Percentiles rank a stretch among this genome's conserved stretches.
Evolutionary conservation across 768 basidiomycete species (phyloP).

Genomic region (Nevesoporus exiguus): DNA sequence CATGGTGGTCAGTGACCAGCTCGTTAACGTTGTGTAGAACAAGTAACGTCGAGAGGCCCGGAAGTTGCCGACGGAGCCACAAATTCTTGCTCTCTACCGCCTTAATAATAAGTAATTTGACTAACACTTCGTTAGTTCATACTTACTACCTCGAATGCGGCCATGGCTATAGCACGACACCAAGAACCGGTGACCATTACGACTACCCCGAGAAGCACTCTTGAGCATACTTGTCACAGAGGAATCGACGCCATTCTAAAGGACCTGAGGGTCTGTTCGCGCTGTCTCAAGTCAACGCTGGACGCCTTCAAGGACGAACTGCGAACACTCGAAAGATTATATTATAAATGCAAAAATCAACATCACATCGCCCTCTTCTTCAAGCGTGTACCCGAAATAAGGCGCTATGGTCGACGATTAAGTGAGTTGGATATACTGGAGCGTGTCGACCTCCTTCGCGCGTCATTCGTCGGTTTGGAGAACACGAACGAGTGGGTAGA

Average conservation of each 20-base stretch:
- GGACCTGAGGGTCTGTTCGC: conserved; percentile 51
- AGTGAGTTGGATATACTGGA: conserved; percentile 16
- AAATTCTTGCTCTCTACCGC: conserved; percentile 5
- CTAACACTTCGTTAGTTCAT: too few species aligned
- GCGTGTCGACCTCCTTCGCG: conserved; percentile 24
- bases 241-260: conserved; percentile 58
- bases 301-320: conserved; percentile 29
- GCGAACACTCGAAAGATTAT: conserved; percentile 59
- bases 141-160: too few species aligned
- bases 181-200: conserved; percentile 7
- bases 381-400: conserved; percentile 56
- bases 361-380: conserved; percentile 52
- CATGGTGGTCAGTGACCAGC: conserved; percentile 42
- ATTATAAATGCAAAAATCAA: conserved; percentile 82
- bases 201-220: conserved; percentile 15
- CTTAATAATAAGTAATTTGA: neutral
- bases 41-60: conserved; percentile 8
- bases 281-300: conserved; percentile 48
- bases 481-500: conserved; percentile 24
- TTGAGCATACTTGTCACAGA: conserved; percentile 30
- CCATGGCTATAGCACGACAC: conserved; percentile 7
- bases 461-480: conserved; percentile 28
- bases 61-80: conserved; percentile 28
- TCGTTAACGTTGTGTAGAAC: conserved; percentile 7
- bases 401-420: conserved; percentile 38